A percentile compares a stretch with the other conserved stretches of the same genome.
Conservation (phyloP, 192 early-diverging fungal species). For the Coemansia sp. region DNA sequence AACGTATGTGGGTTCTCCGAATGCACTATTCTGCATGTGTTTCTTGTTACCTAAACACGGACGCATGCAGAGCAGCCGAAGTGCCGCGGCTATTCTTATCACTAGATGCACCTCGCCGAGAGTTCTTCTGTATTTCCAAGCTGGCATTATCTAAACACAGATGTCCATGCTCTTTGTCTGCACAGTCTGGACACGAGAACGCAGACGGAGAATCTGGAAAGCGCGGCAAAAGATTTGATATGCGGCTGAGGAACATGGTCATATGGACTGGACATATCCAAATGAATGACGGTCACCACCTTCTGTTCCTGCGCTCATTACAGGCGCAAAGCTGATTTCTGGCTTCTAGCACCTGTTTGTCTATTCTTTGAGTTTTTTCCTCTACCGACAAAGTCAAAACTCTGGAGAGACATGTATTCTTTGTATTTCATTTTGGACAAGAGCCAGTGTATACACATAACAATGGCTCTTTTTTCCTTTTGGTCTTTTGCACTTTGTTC, state of each 20-base stretch:
- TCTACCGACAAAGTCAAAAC: not conserved
- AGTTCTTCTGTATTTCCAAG: not conserved
- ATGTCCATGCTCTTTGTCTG: conserved; percentile 1
- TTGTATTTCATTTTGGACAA: not conserved
- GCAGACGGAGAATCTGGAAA: not conserved
- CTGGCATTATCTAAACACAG: conserved; percentile 2
- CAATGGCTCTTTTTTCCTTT: not conserved
- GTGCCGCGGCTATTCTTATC: not conserved
- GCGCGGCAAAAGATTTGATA: not conserved
- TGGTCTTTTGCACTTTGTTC: not conserved
- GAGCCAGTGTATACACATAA: not conserved
- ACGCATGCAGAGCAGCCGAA: conserved; percentile 6
- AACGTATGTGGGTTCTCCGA: not conserved
- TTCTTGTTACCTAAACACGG: conserved; percentile 7
- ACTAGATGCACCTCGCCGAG: not conserved
- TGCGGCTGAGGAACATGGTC: conserved; percentile 6
- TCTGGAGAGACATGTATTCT: not conserved
- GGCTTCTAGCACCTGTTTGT: not conserved
- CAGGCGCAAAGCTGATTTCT: not conserved
- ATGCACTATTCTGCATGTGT: not conserved
- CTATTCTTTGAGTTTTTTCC: not conserved
- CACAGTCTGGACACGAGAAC: conserved; percentile 5
- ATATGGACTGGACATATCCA: conserved; percentile 2
- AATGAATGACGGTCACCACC: not conserved
- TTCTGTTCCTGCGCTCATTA: not conserved